phyloP scores from a whole-genome alignment of 108 stramenopile species.

The Bacterosira constricta region DNA sequence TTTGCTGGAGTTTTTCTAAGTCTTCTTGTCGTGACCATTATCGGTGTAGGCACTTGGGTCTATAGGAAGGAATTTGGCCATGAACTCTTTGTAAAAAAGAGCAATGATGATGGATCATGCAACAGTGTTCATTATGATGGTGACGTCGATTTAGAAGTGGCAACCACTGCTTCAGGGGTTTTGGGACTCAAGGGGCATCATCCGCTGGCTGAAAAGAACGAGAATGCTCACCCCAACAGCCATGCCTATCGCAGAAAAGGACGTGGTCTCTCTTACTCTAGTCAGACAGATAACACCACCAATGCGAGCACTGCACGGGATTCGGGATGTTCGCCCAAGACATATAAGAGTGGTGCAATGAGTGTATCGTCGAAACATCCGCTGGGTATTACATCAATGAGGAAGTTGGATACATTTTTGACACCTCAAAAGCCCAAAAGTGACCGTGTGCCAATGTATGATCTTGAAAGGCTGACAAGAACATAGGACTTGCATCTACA shows the following conservation, averaged over 20 bases:
- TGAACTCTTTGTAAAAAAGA: background rate
- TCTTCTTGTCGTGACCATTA: background rate
- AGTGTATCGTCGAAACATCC: conserved; percentile 22
- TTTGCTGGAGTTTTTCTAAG: conserved; percentile 19
- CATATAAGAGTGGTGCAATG: background rate
- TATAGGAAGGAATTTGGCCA: conserved; percentile 17
- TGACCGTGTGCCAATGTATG: conserved; percentile 9
- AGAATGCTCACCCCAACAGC: conserved; percentile 28
- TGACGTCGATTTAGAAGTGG: conserved; percentile 23
- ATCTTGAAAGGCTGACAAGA: conserved; percentile 16
- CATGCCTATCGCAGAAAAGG: conserved; percentile 4
- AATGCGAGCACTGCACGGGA: background rate
- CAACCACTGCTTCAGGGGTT: conserved; percentile 18
- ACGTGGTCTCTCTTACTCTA: background rate
- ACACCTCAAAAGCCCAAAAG: conserved; percentile 31
- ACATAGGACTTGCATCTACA: background rate
- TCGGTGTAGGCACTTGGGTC: conserved; percentile 7
- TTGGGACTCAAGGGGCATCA: conserved; percentile 40
- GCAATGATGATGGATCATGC: background rate
- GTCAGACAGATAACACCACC: background rate
- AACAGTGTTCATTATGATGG: conserved; percentile 20
- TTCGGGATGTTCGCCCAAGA: conserved; percentile 1
- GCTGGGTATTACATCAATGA: conserved; percentile 27
- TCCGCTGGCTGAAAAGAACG: conserved; percentile 14
- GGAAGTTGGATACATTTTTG: conserved; percentile 21